These are phyloP conservation scores for Quillaja saponaria DNA, from an alignment of 306 rosid species.

Conservation along the genomic window DNA sequence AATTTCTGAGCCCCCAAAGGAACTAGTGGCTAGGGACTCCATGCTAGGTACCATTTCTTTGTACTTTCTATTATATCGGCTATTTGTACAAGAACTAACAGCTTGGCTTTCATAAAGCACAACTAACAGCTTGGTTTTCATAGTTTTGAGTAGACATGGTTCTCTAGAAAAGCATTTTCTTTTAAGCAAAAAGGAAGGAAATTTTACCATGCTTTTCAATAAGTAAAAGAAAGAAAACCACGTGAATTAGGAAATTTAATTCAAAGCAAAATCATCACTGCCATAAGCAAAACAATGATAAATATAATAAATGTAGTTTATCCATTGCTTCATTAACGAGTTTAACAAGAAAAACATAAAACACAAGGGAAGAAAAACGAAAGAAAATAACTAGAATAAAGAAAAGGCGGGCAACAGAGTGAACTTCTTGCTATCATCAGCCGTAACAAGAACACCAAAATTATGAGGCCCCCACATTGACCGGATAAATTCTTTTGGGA, in stretches of 20 bases:
- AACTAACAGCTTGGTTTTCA: too few species aligned
- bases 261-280: neutral
- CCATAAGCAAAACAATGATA: neutral
- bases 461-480: slow-evolving; percentile 36
- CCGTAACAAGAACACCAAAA: slow-evolving; percentile 39
- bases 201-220: too few species aligned
- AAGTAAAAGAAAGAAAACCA: too few species aligned
- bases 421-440: slow-evolving; percentile 47
- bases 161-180: too few species aligned
- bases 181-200: too few species aligned
- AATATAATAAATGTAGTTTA: slow-evolving; percentile 28
- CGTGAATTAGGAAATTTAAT: neutral
- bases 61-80: too few species aligned
- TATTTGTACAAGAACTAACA: too few species aligned
- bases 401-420: slow-evolving; percentile 30
- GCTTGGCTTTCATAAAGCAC: too few species aligned
- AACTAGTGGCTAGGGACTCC: too few species aligned
- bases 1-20: too few species aligned
- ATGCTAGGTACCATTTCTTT: too few species aligned
- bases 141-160: too few species aligned
- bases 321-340: slow-evolving; percentile 38
- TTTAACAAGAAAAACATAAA: slow-evolving; percentile 34
- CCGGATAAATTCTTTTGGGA: slow-evolving; percentile 36
- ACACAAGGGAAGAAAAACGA: slow-evolving; percentile 16
- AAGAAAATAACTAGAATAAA: neutral